phyloP scores from a whole-genome alignment of 2,329 filamentous ascomycete species.

The Neonectria hederae region DNA sequence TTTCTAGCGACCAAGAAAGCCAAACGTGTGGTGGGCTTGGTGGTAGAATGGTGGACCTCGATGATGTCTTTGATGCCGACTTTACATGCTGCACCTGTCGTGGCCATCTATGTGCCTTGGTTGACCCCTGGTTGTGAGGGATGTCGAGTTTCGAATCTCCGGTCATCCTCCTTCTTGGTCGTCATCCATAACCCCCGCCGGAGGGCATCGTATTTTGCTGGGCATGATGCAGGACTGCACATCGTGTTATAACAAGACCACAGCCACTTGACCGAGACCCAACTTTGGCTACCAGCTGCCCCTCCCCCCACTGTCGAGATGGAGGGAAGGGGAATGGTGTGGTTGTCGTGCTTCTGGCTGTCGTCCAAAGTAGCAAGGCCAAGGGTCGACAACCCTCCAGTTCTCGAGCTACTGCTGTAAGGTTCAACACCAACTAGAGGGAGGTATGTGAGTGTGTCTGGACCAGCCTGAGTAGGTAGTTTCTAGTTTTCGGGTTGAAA shows the following conservation, averaged over 20 bases:
- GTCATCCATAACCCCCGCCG: constrained; percentile 24
- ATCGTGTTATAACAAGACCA: constrained; percentile 31
- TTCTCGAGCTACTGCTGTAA: constrained; percentile 22
- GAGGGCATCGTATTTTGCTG: constrained; percentile 10
- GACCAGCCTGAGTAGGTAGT: neutral
- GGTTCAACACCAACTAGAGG: constrained; percentile 23
- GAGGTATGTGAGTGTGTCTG: constrained; percentile 4
- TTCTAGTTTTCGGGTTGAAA: neutral
- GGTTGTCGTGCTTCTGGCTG: constrained; percentile 19
- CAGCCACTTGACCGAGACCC: constrained; percentile 21
- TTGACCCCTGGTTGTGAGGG: neutral
- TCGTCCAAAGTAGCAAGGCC: neutral
- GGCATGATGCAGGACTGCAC: constrained; percentile 36
- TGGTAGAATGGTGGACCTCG: constrained; percentile 27
- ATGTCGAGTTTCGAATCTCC: constrained; percentile 25
- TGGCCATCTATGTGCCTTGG: constrained; percentile 10
- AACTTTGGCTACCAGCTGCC: constrained; percentile 19
- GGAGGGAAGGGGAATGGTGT: constrained; percentile 27
- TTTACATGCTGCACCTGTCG: constrained; percentile 6
- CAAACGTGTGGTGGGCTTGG: constrained; percentile 15
- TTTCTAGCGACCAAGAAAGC: neutral
- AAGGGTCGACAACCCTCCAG: constrained; percentile 13
- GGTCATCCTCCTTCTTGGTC: constrained; percentile 32
- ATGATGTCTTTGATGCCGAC: constrained; percentile 35
- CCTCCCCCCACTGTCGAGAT: constrained; percentile 28